Conservation (phyloP, 2,329 filamentous ascomycete genomes). For the Diaporthe vexans region DNA sequence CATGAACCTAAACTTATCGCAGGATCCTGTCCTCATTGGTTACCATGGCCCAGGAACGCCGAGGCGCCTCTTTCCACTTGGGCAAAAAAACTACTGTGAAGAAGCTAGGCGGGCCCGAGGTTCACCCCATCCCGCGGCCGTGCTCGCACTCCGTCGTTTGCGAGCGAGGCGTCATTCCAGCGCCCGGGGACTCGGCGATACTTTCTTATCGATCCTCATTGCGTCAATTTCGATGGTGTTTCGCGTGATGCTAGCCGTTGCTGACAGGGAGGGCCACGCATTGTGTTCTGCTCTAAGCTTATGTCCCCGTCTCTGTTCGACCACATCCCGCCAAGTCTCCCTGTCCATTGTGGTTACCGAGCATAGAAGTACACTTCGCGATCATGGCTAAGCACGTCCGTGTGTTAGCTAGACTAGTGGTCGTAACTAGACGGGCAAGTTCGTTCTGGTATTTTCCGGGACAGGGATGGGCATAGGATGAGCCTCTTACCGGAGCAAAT, state of each 20-base stretch:
- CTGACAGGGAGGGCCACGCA: conserved; percentile 4
- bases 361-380: neutral
- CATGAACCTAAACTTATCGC: conserved; percentile 18
- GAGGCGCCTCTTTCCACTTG: neutral
- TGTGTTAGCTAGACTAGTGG: neutral
- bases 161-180: neutral
- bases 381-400: neutral
- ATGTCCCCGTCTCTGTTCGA: neutral
- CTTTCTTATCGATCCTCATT: conserved; percentile 10
- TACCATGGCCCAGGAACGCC: conserved; percentile 14
- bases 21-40: conserved; percentile 23
- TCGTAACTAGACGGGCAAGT: neutral
- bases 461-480: neutral
- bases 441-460: neutral
- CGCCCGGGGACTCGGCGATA: conserved; percentile 7
- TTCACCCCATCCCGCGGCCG: neutral
- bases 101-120: neutral
- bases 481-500: neutral
- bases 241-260: neutral
- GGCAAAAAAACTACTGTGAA: neutral
- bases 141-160: neutral
- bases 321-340: neutral
- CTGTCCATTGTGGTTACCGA: neutral
- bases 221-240: neutral
- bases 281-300: neutral